phyloP scores from a whole-genome alignment of 495 filamentous ascomycete species.

The Aspergillus saccharolyticus region DNA sequence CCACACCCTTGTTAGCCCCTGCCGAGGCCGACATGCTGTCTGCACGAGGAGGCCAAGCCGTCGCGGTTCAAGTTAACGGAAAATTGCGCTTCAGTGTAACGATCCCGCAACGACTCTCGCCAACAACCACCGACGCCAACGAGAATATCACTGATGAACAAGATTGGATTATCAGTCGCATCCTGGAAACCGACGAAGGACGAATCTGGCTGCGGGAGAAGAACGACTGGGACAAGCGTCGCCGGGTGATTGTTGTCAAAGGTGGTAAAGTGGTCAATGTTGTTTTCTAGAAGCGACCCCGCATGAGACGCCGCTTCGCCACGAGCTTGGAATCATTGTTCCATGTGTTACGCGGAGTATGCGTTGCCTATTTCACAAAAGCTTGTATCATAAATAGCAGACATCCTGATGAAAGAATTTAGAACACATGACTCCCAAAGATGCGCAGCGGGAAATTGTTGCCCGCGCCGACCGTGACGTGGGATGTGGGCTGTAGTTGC shows the following conservation, averaged over 20 bases:
- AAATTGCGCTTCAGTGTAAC: slow-evolving; percentile 61
- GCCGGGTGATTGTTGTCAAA: slow-evolving; percentile 43
- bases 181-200: slow-evolving; percentile 43
- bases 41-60: slow-evolving; percentile 38
- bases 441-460: background rate
- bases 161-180: slow-evolving; percentile 54
- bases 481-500: background rate
- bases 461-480: background rate
- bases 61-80: slow-evolving; percentile 73
- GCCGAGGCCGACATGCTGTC: slow-evolving; percentile 46
- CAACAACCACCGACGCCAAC: slow-evolving; percentile 13
- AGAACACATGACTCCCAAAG: background rate
- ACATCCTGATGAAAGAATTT: background rate
- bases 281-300: slow-evolving; percentile 32
- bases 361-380: background rate
- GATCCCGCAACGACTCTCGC: slow-evolving; percentile 37
- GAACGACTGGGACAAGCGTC: slow-evolving; percentile 44
- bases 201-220: slow-evolving; percentile 42
- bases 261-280: slow-evolving; percentile 47
- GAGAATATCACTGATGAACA: slow-evolving; percentile 31
- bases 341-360: background rate
- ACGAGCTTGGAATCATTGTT: background rate
- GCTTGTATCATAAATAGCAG: background rate
- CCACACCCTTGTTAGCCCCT: slow-evolving; percentile 35
- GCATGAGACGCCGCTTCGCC: background rate